phyloP scores from a whole-genome alignment of 257 asterid genomes.

The Solanum medicagineum region DNA sequence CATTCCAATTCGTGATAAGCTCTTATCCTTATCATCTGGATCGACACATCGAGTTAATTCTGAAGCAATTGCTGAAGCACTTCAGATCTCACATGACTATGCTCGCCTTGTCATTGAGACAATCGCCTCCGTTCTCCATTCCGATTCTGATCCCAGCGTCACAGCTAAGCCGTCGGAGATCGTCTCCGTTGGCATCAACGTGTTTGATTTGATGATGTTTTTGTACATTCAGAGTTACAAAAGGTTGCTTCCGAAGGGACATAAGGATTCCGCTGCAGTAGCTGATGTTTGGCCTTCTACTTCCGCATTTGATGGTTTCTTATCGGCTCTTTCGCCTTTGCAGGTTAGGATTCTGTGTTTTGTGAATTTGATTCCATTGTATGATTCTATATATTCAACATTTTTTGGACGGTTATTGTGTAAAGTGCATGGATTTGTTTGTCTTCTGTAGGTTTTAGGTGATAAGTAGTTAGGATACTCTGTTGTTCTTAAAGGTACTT shows the following conservation, averaged over 20 bases:
- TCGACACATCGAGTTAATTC: slow-evolving; percentile 31
- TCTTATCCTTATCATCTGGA: slow-evolving; percentile 36
- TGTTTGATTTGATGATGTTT: slow-evolving; percentile 70
- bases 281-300: slow-evolving; percentile 99
- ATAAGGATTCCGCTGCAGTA: slow-evolving; percentile 81
- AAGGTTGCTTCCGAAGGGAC: slow-evolving; percentile 87
- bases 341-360: slow-evolving; percentile 31
- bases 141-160: slow-evolving; percentile 56
- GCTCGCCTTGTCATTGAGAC: slow-evolving; percentile 70
- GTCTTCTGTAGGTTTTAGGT: not conserved
- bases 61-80: slow-evolving; percentile 28
- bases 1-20: slow-evolving; percentile 50
- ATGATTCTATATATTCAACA: not conserved
- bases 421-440: not conserved
- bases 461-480: not conserved
- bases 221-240: slow-evolving; percentile 78
- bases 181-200: slow-evolving; percentile 49
- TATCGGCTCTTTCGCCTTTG: slow-evolving; percentile 84
- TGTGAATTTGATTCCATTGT: not conserved
- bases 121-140: slow-evolving; percentile 47
- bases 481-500: not conserved
- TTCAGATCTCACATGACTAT: slow-evolving; percentile 59
- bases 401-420: not conserved
- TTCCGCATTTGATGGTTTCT: slow-evolving; percentile 82
- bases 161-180: slow-evolving; percentile 33